These are phyloP conservation scores for Cyberlindnera lachancei DNA, from an alignment of 805 yeast genomes.

Conservation along the genomic window DNA sequence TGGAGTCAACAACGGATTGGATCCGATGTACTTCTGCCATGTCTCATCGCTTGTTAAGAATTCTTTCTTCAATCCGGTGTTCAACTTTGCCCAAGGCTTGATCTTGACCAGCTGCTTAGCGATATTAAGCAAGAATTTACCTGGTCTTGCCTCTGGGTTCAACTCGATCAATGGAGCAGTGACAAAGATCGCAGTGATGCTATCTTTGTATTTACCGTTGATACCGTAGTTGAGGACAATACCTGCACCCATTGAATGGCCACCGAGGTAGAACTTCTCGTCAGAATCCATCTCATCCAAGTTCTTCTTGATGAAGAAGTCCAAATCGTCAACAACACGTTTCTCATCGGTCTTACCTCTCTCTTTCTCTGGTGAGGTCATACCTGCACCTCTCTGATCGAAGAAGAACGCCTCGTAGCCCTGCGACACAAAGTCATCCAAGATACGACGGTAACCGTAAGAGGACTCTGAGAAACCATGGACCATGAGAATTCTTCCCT, in stretches of 20 bases:
- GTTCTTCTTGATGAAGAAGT: constrained; percentile 43
- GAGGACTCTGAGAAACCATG: constrained; percentile 70
- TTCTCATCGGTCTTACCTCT: constrained; percentile 52
- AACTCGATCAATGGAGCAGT: constrained; percentile 55
- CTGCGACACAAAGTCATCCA: constrained; percentile 40
- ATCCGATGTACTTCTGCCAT: constrained; percentile 38
- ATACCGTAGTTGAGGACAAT: constrained; percentile 56
- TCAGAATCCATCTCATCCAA: constrained; percentile 26
- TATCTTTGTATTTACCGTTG: constrained; percentile 40
- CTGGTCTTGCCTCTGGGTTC: constrained; percentile 56
- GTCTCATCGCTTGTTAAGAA: constrained; percentile 42
- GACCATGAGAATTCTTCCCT: constrained; percentile 51
- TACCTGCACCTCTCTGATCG: constrained; percentile 74
- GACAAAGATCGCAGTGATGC: constrained; percentile 39
- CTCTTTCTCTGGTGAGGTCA: constrained; percentile 45
- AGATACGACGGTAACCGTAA: constrained; percentile 38
- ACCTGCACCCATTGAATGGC: constrained; percentile 84
- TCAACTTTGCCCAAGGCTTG: constrained; percentile 43
- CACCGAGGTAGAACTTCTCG: constrained; percentile 45
- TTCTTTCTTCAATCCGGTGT: constrained; percentile 49
- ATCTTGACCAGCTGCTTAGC: constrained; percentile 34
- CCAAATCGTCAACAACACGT: constrained; percentile 51
- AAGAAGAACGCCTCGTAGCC: constrained; percentile 65
- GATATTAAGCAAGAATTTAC: constrained; percentile 30
- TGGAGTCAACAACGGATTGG: constrained; percentile 38